Conservation (phyloP, 208 protist genomes). For the Leishmania lainsoni region DNA sequence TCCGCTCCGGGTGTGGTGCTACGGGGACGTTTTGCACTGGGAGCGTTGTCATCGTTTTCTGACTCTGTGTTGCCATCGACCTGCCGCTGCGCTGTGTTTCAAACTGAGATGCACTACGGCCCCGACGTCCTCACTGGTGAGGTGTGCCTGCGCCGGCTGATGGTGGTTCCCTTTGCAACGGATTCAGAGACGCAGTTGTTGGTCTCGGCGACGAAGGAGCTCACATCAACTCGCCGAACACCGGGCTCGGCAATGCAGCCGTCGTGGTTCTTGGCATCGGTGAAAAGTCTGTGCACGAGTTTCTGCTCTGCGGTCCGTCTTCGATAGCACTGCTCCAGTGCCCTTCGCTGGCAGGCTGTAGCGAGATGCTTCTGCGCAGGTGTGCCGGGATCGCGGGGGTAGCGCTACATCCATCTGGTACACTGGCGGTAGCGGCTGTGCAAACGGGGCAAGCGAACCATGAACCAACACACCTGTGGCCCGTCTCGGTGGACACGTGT, state of each 20-base stretch:
- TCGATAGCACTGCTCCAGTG: conserved; percentile 58
- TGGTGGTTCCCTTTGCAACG: conserved; percentile 17
- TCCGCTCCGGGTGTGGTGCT: conserved; percentile 17
- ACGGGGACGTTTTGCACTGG: conserved; percentile 23
- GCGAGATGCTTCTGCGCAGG: conserved; percentile 26
- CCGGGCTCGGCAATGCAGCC: not conserved
- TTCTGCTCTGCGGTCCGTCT: conserved; percentile 33
- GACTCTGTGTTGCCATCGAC: not conserved
- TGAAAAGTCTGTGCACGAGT: conserved; percentile 44
- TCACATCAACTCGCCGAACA: not conserved
- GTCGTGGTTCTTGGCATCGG: conserved; percentile 50
- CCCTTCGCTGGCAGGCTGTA: conserved; percentile 28
- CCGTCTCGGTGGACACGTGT: conserved; percentile 23
- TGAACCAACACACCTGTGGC: conserved; percentile 51
- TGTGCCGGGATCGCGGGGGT: conserved; percentile 48
- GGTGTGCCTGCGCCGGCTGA: conserved; percentile 23
- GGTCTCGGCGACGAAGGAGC: not conserved
- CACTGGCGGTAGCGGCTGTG: conserved; percentile 49
- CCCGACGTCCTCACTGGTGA: conserved; percentile 13
- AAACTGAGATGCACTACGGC: conserved; percentile 16
- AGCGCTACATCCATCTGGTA: conserved; percentile 62
- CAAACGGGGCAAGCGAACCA: conserved; percentile 33
- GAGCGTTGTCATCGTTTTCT: not conserved
- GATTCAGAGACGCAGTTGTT: not conserved
- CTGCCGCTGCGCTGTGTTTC: not conserved